These are phyloP conservation scores for Scheffersomyces parashehatae DNA, from an alignment of 1,139 yeast genomes.

Conservation along the genomic window DNA sequence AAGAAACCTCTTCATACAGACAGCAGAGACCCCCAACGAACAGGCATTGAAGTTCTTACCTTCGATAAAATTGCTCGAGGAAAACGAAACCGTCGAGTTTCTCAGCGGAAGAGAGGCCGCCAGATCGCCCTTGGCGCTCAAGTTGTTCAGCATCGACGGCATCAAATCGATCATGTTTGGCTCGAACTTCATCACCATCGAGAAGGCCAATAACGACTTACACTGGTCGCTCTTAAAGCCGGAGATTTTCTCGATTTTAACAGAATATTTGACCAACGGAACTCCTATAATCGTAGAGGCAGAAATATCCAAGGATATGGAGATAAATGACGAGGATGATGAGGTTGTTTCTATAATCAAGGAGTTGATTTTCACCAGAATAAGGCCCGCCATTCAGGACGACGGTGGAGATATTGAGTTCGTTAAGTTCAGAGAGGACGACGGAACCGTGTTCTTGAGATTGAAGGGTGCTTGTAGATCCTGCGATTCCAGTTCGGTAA, in stretches of 20 bases:
- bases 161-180: slow-evolving; percentile 56
- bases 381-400: slow-evolving; percentile 90
- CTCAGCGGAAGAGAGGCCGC: slow-evolving; percentile 58
- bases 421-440: slow-evolving; percentile 59
- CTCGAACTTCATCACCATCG: slow-evolving; percentile 77
- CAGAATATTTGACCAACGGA: slow-evolving; percentile 83
- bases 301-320: slow-evolving; percentile 35
- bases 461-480: slow-evolving; percentile 80
- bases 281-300: slow-evolving; percentile 50
- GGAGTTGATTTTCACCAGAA: slow-evolving; percentile 89
- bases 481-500: slow-evolving; percentile 74
- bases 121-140: slow-evolving; percentile 53
- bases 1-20: slow-evolving; percentile 39
- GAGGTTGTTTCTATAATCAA: slow-evolving; percentile 89
- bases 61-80: slow-evolving; percentile 42
- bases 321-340: slow-evolving; percentile 60
- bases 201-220: slow-evolving; percentile 52
- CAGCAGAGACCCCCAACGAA: slow-evolving; percentile 47
- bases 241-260: slow-evolving; percentile 79
- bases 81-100: slow-evolving; percentile 53
- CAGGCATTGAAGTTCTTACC: slow-evolving; percentile 50
- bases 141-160: slow-evolving; percentile 52
- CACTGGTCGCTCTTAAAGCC: slow-evolving; percentile 86
- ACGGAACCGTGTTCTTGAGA: slow-evolving; percentile 66
- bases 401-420: slow-evolving; percentile 85